Conservation (phyloP, 441 rosid species). For the Capsella rubella region DNA sequence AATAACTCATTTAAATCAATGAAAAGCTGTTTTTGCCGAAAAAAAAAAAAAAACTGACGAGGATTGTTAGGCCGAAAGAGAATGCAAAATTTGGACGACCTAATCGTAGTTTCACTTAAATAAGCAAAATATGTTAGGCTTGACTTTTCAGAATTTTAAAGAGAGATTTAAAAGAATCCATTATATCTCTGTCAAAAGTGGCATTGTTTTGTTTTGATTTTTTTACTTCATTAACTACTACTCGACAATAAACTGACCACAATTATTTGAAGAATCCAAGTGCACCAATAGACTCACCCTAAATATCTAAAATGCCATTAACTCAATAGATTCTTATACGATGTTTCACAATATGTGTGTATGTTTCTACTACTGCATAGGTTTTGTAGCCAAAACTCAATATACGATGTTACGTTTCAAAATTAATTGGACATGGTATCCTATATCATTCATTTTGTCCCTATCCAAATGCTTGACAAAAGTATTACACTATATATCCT, state of each 20-base stretch:
- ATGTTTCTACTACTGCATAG: background rate
- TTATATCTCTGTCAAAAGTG: slow-evolving; percentile 33
- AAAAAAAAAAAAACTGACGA: slow-evolving; percentile 21
- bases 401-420: slow-evolving; percentile 29
- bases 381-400: background rate
- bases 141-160: slow-evolving; percentile 25
- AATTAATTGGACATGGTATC: background rate
- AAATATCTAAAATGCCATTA: slow-evolving; percentile 13
- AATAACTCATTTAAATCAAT: too few species aligned
- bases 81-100: slow-evolving; percentile 37
- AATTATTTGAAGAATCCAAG: slow-evolving; percentile 19
- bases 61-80: slow-evolving; percentile 39
- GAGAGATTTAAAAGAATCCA: slow-evolving; percentile 28
- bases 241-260: slow-evolving; percentile 24
- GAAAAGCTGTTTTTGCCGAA: too few species aligned
- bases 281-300: slow-evolving; percentile 5
- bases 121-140: slow-evolving; percentile 46
- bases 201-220: background rate
- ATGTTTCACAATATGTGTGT: background rate
- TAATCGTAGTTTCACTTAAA: slow-evolving; percentile 42
- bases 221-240: slow-evolving; percentile 19
- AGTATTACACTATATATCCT: too few species aligned
- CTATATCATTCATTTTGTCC: too few species aligned
- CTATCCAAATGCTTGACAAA: too few species aligned
- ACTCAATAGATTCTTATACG: background rate